Conservation (phyloP, 176 grass and related monocot species). For the Aegilops speltoides region DNA sequence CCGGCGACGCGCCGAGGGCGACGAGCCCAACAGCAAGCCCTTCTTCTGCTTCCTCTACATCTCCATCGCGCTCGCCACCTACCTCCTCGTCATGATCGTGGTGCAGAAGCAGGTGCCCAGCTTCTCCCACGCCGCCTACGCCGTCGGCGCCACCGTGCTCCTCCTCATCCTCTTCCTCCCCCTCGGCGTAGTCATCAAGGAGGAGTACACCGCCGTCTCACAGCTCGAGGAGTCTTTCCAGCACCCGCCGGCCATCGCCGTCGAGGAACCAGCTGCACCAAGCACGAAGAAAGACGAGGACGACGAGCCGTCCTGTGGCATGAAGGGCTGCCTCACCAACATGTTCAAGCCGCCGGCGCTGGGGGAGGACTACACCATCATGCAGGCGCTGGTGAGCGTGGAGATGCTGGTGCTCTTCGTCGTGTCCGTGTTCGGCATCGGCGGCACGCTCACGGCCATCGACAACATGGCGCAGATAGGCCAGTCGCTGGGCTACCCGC, state of each 20-base stretch:
- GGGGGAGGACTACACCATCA: constrained; percentile 57
- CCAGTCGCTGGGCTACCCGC: constrained; percentile 67
- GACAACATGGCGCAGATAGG: constrained; percentile 99
- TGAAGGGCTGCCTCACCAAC: neutral
- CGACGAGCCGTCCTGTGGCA: neutral
- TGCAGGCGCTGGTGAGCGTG: constrained; percentile 58
- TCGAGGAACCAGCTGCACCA: neutral
- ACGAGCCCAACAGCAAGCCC: neutral
- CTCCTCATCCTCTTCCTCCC: constrained; percentile 1
- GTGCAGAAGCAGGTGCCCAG: constrained; percentile 14
- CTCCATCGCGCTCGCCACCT: constrained; percentile 17
- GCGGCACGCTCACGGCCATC: constrained; percentile 82
- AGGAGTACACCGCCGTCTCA: neutral
- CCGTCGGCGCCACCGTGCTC: constrained; percentile 10
- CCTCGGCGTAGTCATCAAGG: constrained; percentile 2
- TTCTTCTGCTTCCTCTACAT: constrained; percentile 25
- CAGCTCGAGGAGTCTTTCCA: neutral
- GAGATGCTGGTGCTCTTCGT: constrained; percentile 59
- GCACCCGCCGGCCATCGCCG: neutral
- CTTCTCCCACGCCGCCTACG: constrained; percentile 3
- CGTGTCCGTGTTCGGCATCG: constrained; percentile 68
- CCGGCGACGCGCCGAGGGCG: neutral
- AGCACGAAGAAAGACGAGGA: neutral
- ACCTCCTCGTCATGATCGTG: constrained; percentile 15
- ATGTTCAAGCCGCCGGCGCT: constrained; percentile 49